Percentiles rank a stretch among this genome's conserved stretches.
Conservation (phyloP, 2,329 filamentous ascomycete species). For the Talaromyces sp. region DNA sequence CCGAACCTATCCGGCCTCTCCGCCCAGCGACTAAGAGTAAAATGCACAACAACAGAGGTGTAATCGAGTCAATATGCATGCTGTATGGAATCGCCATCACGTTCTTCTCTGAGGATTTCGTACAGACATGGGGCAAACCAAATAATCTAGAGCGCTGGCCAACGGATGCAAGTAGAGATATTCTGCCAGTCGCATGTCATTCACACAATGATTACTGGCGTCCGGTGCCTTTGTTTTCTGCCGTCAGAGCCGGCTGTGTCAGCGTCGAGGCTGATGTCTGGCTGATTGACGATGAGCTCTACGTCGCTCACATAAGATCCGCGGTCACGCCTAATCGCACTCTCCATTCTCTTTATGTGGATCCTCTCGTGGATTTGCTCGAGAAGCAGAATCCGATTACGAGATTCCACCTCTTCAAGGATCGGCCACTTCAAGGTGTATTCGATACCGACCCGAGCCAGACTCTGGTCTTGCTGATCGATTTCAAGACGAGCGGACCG, state of each 20-base stretch:
- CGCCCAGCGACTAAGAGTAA: neutral
- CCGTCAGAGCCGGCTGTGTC: slow-evolving; percentile 35
- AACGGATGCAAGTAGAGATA: slow-evolving; percentile 42
- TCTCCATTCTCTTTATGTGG: slow-evolving; percentile 53
- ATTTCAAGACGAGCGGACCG: slow-evolving; percentile 58
- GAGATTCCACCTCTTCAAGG: slow-evolving; percentile 15
- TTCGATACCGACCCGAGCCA: slow-evolving; percentile 50
- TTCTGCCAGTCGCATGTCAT: slow-evolving; percentile 21
- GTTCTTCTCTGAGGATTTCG: slow-evolving; percentile 39
- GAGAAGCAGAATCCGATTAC: slow-evolving; percentile 44
- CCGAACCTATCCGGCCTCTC: neutral
- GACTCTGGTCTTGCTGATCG: slow-evolving; percentile 59
- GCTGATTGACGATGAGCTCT: slow-evolving; percentile 47
- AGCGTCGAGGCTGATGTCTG: slow-evolving; percentile 45
- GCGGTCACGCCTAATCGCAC: slow-evolving; percentile 38
- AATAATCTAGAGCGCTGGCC: slow-evolving; percentile 36
- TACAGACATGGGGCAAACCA: slow-evolving; percentile 31
- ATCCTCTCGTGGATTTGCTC: slow-evolving; percentile 58
- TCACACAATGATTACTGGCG: slow-evolving; percentile 44
- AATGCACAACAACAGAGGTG: slow-evolving; percentile 23
- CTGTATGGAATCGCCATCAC: slow-evolving; percentile 31
- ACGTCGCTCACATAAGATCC: slow-evolving; percentile 57
- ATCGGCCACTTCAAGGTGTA: slow-evolving; percentile 40
- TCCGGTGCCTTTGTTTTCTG: slow-evolving; percentile 32
- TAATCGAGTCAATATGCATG: slow-evolving; percentile 37